Base-by-base conservation (phyloP, 768 basidiomycete species). In the Xanthoconium purpureum region DNA sequence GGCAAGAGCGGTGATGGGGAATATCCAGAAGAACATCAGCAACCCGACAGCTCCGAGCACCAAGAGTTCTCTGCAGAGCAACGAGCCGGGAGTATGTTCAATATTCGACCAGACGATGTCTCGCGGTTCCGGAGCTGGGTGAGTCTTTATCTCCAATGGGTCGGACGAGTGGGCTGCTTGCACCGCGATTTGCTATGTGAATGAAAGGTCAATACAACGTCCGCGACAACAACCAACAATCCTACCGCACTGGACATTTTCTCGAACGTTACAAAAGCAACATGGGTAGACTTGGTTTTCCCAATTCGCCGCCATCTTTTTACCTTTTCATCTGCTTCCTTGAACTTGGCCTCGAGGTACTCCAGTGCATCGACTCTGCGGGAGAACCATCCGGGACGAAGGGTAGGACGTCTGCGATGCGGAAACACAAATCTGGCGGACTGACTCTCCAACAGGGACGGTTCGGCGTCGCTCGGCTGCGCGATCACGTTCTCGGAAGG, bases 101-200 rank as follows among this genome's bases (percentile, higher is more conserved):
- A 98, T 88, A 62, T 94, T 94, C 32, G 86, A 78, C 97, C 97
- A 99, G 18, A 98, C 84, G 54, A 98, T 91, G 69, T 98, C 96
- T 47, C 96, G 84, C 11, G 96, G 95, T 68, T 98, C 95, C 0
- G 96, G 96, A 0, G 96, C 94, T 18, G 84, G 81, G 55, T 77
- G 80, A 12, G 91, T 95, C 33, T 78, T 78, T 50, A 82, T 80
- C 69, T 85, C 81, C 50, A 78, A 79, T 15, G 87, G 87, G 50
- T 79, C 79, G 0, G 89, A 80, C 0, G 88, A 81, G 64, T 94
- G 89, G 0, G 89, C 89, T 1, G 85, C 80, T 71, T 98, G 95
- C 7, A 89, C 78, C 2, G 93, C 95, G 42, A 90, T 87, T 88
- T 99, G 95, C 81, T 89, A 61, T 0, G 57, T 37, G 24, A 44